These are phyloP conservation scores for Blastobotrys buckinghamii DNA, from an alignment of 1,139 yeast genomes.

Conservation along the genomic window DNA sequence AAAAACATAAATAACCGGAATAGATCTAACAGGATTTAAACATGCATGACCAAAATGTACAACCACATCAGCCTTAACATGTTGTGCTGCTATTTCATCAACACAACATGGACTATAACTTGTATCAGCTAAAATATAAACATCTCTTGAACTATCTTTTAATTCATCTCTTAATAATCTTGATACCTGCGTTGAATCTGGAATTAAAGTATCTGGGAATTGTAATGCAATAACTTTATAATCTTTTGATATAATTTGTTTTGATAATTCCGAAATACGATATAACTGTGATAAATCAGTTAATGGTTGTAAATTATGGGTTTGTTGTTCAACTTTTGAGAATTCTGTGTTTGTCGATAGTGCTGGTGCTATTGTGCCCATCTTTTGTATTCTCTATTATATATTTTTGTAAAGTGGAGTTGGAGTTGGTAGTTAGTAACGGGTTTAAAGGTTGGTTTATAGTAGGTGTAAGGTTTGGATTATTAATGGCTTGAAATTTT, in stretches of 20 bases:
- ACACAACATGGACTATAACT: conserved; percentile 94
- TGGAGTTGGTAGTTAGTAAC: too few species aligned
- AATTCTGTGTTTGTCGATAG: conserved; percentile 59
- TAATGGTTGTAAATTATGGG: not conserved
- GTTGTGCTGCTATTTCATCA: conserved; percentile 96
- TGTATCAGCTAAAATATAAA: conserved; percentile 70
- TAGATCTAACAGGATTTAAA: conserved; percentile 58
- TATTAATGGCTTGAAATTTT: not conserved
- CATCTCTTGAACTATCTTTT: conserved; percentile 17
- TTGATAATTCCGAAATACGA: conserved; percentile 23
- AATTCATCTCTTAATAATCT: conserved; percentile 38
- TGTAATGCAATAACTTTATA: conserved; percentile 62
- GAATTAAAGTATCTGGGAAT: conserved; percentile 76
- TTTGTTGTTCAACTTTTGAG: conserved; percentile 38
- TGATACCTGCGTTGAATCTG: conserved; percentile 71
- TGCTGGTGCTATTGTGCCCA: conserved; percentile 44
- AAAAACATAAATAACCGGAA: conserved; percentile 72
- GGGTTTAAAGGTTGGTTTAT: too few species aligned
- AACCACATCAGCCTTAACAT: conserved; percentile 77
- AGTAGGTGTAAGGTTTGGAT: too few species aligned
- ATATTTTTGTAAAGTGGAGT: too few species aligned
- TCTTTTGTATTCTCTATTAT: conserved; percentile 7
- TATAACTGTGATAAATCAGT: conserved; percentile 17
- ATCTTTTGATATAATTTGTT: conserved; percentile 29
- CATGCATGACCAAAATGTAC: conserved; percentile 96